Evolutionary conservation across 225 moss, liverwort and hornwort species (phyloP).

Genomic region (Physcomitrium patens): DNA sequence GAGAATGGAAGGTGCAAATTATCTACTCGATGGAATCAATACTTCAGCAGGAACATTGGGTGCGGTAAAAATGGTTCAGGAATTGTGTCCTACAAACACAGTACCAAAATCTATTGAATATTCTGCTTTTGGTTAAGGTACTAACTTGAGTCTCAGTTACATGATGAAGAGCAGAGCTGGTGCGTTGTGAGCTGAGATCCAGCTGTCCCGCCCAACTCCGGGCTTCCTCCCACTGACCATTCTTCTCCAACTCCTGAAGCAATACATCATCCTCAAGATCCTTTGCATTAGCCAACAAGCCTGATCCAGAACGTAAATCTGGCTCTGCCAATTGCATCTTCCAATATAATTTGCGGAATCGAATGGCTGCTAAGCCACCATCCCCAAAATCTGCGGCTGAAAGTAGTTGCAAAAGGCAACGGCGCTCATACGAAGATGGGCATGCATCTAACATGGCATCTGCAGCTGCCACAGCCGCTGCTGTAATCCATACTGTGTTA

Average conservation of each 20-base stretch:
- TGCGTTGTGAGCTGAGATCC: conserved; percentile 68
- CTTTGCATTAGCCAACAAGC: conserved; percentile 58
- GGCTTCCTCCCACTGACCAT: conserved; percentile 93
- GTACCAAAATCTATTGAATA: conserved; percentile 17
- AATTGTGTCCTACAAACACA: background rate
- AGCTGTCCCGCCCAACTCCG: conserved; percentile 97
- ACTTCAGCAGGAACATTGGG: conserved; percentile 16
- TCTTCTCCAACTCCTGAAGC: conserved; percentile 79
- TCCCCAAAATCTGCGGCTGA: conserved; percentile 97
- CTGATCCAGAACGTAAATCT: conserved; percentile 69
- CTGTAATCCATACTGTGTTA: conserved; percentile 77
- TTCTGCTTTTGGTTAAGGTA: background rate
- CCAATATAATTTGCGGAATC: conserved; percentile 86
- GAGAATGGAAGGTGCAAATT: conserved; percentile 4
- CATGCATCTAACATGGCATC: conserved; percentile 95
- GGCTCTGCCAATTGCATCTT: conserved; percentile 97
- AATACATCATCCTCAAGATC: conserved; percentile 86
- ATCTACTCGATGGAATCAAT: background rate
- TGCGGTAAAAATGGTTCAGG: conserved; percentile 1
- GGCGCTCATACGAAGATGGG: conserved; percentile 88
- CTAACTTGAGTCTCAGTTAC: conserved; percentile 91
- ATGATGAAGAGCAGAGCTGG: conserved; percentile 82
- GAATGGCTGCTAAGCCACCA: conserved; percentile 89
- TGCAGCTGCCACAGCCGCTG: conserved; percentile 90
- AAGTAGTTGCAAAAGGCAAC: conserved; percentile 87